Base-by-base conservation (phyloP, 768 basidiomycete species). In the Pulveroboletus sp. region DNA sequence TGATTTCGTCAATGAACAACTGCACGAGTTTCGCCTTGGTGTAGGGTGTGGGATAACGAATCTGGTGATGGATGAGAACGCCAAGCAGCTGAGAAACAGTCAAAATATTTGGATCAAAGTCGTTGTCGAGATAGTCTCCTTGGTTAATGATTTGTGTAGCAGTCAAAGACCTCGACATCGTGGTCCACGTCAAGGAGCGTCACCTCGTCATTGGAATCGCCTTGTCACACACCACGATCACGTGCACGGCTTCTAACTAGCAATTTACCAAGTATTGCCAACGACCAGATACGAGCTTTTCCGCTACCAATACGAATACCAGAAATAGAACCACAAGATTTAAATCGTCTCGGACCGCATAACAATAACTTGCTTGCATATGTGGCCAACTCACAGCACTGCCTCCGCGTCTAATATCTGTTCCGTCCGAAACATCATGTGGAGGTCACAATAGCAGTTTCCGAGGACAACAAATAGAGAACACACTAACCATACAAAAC, bases 71-170 rank as follows among this genome's bases (percentile, higher is more conserved):
- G 35, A 81, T 79, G 47, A 93, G 75, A 27, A 93, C 72, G 38
- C 88, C 90, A 11, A 88, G 76, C 6, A 93, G 74, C 60, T 92
- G 88, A n/a, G 88, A 78, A 23, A 92, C 80, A 1, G 90, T 93
- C 45, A 93, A 77, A 2, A 77, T 69, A 2, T 76, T 53, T 16
- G 91, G 82, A 56, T 93, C 83, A 47, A 91, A 93, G 61, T 85
- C 81, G 10, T 81, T 78, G 51, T 88, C 76, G 51, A 93, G 81
- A 67, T 93, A 93, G 66, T 87, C 80, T 60, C 88, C 91, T 27
- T 76, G 69, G 19, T 67, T 73, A 58, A 93, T 84, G 45, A 93
- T 73, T 66, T 93, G 84, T 3, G 86, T 76, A 24, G 90, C 75
- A n/a, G 87, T 90, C 54, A 89, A 68, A 13, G 65, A 64, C 53